Base-by-base conservation (phyloP, 768 basidiomycete species). In the Termitomyces sp. region DNA sequence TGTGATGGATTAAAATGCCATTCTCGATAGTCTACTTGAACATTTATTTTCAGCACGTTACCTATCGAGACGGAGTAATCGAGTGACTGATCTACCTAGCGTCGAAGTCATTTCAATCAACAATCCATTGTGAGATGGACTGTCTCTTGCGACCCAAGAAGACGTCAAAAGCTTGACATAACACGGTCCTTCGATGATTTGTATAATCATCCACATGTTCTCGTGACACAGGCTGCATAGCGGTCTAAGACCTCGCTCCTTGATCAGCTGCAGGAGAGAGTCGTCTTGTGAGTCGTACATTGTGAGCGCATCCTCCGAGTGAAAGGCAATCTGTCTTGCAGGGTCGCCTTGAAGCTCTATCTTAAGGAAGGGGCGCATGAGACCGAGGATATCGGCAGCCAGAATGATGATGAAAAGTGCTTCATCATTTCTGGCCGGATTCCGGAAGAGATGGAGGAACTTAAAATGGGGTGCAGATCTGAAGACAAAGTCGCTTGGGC, bases 351-450 rank as follows among this genome's bases (percentile, higher is more conserved):
- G 51, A 13, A 63, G 45, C 32, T 60, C 59, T 3, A 51, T 36
- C 16, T 60, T 53, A 16, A 60, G 58, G 3, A 60, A 44, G 7
- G 59, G 59, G 3, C 54, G 59, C 43, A 60, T 44, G 20, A 63
- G 33, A 53, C 59, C 54, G 18, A 63, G 59, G 4, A 60, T 24
- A 33, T 63, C 56, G 9, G 62, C 52, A n/a, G 53, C 58, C 6
- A 58, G 16, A 45, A 63, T 13, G 18, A 63, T 51, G 9, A 12
- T 24, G 18, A 43, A 46, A 13, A 59, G 18, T 8, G 33, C 8
- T 10, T 54, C 36, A 14, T 59, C 24, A 6, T 43, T 7, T 43
- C 33, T 53, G 9, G 62, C 53, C 3, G 56, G 33, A n/a, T 60
- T 48, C 3, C 32, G 2, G 22, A 58, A 63, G 33, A 56, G 33